Evolutionary conservation across 2,329 filamentous ascomycete species (phyloP).

Genomic region (Cryphonectria carpinicola): DNA sequence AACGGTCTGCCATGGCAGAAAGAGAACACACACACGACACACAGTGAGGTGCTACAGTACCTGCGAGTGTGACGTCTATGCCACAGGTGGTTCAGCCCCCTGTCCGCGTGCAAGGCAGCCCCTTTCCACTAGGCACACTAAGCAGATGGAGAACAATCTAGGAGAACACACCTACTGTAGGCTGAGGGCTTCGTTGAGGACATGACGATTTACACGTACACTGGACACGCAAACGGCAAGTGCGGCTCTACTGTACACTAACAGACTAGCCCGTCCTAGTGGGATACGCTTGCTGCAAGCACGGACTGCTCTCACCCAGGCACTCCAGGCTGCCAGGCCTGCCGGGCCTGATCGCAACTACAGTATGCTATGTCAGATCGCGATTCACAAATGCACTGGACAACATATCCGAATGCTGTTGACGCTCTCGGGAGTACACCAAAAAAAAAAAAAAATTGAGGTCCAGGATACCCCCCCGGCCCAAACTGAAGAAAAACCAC

Average conservation of each 20-base stretch:
- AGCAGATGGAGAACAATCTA: neutral
- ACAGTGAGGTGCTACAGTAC: neutral
- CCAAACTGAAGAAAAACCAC: too few species aligned
- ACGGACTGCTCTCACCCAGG: neutral
- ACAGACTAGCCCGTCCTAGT: neutral
- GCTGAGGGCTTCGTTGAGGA: neutral
- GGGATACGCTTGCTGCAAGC: neutral
- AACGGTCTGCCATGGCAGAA: too few species aligned
- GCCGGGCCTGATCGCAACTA: neutral
- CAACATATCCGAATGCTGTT: neutral
- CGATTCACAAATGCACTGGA: neutral
- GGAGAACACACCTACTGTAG: too few species aligned
- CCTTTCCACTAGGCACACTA: neutral
- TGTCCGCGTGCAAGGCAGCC: neutral
- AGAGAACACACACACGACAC: neutral
- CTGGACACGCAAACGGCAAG: slow-evolving; percentile 7
- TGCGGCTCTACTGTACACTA: neutral
- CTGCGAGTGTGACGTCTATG: neutral
- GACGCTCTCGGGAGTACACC: neutral
- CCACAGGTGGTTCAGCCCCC: neutral
- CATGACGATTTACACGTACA: neutral
- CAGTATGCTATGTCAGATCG: neutral
- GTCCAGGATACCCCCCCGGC: neutral
- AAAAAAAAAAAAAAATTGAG: too few species aligned
- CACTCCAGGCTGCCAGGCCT: neutral